Evolutionary conservation across 192 early-diverging fungal species (phyloP).

Genomic region (Geosiphon pyriformis): DNA sequence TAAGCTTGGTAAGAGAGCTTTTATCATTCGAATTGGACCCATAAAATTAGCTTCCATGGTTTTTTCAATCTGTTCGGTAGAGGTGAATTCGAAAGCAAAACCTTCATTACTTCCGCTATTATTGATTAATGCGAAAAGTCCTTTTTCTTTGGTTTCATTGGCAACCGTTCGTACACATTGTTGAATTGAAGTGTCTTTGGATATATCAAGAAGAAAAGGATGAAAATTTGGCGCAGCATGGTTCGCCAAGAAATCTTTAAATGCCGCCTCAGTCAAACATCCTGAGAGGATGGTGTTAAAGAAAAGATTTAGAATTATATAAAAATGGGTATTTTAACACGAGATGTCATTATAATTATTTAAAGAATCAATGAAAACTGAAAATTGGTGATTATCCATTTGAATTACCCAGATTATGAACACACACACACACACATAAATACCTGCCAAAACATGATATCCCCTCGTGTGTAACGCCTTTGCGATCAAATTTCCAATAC

Average conservation of each 20-base stretch:
- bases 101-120: slow-evolving; percentile 24
- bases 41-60: slow-evolving; percentile 44
- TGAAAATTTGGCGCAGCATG: slow-evolving; percentile 1
- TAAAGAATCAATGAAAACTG: too few species aligned
- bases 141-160: slow-evolving; percentile 20
- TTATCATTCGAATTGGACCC: slow-evolving; percentile 38
- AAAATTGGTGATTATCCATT: too few species aligned
- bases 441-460: slow-evolving; percentile 22
- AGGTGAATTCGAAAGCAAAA: slow-evolving; percentile 25
- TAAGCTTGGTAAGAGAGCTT: slow-evolving; percentile 35
- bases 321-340: too few species aligned
- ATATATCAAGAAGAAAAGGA: slow-evolving; percentile 24
- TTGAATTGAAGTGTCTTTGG: slow-evolving; percentile 23
- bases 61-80: slow-evolving; percentile 24
- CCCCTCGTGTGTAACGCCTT: slow-evolving; percentile 22
- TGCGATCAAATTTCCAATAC: slow-evolving; percentile 26
- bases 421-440: too few species aligned
- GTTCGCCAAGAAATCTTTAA: slow-evolving; percentile 13
- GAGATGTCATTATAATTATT: too few species aligned
- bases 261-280: slow-evolving; percentile 15
- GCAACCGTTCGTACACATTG: slow-evolving; percentile 18
- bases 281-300: background rate
- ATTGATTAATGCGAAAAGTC: slow-evolving; percentile 22
- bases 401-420: too few species aligned
- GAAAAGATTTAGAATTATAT: too few species aligned